Conservation (phyloP, 371 early-diverging fungal species). For the Mucor lusitanicus region DNA sequence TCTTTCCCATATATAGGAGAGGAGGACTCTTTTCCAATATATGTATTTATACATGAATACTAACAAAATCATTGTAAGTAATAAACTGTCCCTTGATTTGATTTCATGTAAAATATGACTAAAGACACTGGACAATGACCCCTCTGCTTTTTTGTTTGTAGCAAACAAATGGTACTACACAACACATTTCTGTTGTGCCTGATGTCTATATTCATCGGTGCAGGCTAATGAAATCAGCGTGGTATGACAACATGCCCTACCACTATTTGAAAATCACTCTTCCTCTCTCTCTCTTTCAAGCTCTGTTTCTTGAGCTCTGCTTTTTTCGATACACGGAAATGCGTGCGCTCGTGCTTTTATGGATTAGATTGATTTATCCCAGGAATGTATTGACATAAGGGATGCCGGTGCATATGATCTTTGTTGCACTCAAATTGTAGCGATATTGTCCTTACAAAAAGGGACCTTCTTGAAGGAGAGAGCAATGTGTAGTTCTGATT, state of each 20-base stretch:
- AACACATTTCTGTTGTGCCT: too few relatives aligned
- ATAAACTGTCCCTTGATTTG: background rate
- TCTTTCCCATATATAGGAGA: conserved; percentile 1
- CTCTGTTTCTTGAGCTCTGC: too few relatives aligned
- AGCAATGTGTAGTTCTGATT: background rate
- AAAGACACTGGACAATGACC: background rate
- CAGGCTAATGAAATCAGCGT: too few relatives aligned
- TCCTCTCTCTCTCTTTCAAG: too few relatives aligned
- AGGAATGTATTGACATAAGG: conserved; percentile 23
- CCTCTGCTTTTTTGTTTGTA: background rate
- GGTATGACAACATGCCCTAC: too few relatives aligned
- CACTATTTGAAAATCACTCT: too few relatives aligned
- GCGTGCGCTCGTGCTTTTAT: conserved; percentile 27
- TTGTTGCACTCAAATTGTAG: background rate
- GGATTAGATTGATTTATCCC: conserved; percentile 8
- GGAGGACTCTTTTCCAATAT: background rate
- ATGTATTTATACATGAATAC: background rate
- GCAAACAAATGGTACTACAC: background rate
- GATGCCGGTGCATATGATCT: background rate
- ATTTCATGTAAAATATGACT: conserved; percentile 14
- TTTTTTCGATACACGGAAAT: background rate
- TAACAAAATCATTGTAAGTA: background rate
- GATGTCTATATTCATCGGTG: too few relatives aligned
- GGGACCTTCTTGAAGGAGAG: background rate
- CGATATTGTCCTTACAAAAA: background rate